phyloP scores from a whole-genome alignment of 1,139 yeast species.

The Arxiozyma heterogenica region DNA sequence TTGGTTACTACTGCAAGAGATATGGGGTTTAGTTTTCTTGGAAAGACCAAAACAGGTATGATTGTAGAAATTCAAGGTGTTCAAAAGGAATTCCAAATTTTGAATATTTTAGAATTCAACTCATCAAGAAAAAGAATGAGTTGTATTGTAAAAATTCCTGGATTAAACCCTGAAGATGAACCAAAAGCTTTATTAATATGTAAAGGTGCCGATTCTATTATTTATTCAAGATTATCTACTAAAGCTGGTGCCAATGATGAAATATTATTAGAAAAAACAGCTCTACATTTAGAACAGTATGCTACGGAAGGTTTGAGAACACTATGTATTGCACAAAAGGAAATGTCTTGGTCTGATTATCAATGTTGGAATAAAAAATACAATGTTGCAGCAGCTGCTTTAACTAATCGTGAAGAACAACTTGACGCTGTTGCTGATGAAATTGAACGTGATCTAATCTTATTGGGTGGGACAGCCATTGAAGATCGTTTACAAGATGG shows the following conservation, averaged over 20 bases:
- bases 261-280: constrained; percentile 50
- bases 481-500: constrained; percentile 94
- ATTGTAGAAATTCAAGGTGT: constrained; percentile 68
- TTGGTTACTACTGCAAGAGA: constrained; percentile 90
- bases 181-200: constrained; percentile 53
- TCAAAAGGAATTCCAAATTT: constrained; percentile 57
- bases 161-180: constrained; percentile 35
- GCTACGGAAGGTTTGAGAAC: constrained; percentile 98
- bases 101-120: constrained; percentile 75
- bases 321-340: constrained; percentile 80
- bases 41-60: constrained; percentile 64
- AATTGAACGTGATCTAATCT: constrained; percentile 60
- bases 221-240: constrained; percentile 59
- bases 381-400: constrained; percentile 66
- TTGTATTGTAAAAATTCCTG: constrained; percentile 63
- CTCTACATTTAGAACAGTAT: constrained; percentile 78
- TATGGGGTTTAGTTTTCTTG: constrained; percentile 73
- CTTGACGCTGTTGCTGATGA: constrained; percentile 74
- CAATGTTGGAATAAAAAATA: constrained; percentile 60
- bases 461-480: constrained; percentile 95
- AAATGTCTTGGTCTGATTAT: constrained; percentile 53
- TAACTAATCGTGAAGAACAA: constrained; percentile 65
- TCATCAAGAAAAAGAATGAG: constrained; percentile 96
- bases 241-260: constrained; percentile 29
- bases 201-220: constrained; percentile 93